Evolutionary conservation across 139 green algal genomes (phyloP).

Genomic region (Micractinium conductrix): DNA sequence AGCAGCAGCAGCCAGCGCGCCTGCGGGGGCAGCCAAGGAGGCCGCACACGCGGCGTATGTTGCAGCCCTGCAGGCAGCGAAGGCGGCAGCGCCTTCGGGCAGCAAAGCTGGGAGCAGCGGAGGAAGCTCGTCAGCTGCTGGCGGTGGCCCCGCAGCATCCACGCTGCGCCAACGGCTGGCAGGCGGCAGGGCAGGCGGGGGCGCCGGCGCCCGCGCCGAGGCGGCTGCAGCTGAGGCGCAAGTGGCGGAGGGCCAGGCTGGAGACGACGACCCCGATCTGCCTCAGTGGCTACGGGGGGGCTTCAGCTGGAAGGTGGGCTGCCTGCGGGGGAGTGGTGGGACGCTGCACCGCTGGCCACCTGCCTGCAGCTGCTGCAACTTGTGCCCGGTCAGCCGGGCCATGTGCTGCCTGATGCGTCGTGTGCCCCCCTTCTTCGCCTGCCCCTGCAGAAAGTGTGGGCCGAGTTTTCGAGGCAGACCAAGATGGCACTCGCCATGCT

Average conservation of each 20-base stretch:
- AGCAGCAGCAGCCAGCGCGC: not conserved
- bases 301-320: slow-evolving; percentile 35
- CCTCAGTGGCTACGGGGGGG: slow-evolving; percentile 29
- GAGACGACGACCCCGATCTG: slow-evolving; percentile 4
- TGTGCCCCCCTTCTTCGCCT: not conserved
- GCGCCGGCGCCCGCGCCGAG: not conserved
- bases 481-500: slow-evolving; percentile 1
- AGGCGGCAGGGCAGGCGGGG: not conserved
- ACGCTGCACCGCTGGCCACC: not conserved
- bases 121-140: slow-evolving; percentile 8
- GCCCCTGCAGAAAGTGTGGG: slow-evolving; percentile 29
- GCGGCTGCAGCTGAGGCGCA: not conserved
- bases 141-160: not conserved
- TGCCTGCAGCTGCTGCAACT: too few species aligned
- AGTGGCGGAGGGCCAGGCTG: not conserved
- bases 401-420: too few species aligned
- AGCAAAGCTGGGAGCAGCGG: not conserved
- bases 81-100: not conserved
- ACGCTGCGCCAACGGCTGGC: slow-evolving; percentile 1
- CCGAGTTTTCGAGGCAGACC: slow-evolving; percentile 27
- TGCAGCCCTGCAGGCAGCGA: not conserved
- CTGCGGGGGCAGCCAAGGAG: slow-evolving; percentile 9
- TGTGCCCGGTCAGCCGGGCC: too few species aligned
- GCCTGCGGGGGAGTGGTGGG: too few species aligned
- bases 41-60: not conserved